Conservation (phyloP, 768 basidiomycete genomes). For the Rhodotorula sphaerocarpa region DNA sequence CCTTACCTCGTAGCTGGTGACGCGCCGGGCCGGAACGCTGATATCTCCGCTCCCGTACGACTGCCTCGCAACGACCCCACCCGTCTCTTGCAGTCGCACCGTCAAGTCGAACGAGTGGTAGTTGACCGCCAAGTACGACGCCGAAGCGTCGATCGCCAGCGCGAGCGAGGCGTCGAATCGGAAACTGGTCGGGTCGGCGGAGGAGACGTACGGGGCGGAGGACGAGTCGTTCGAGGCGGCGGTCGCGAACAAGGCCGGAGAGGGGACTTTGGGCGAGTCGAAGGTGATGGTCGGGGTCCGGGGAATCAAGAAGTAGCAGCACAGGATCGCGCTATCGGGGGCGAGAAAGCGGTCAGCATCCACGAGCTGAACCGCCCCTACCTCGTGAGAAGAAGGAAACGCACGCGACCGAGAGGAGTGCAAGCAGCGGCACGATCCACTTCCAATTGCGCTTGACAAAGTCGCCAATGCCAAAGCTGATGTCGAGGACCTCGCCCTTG, state of each 20-base stretch:
- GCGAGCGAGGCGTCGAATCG: not conserved
- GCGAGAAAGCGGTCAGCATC: too few relatives aligned
- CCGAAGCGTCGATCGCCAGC: constrained; percentile 13
- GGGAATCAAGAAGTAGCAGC: constrained; percentile 24
- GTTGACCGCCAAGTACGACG: constrained; percentile 21
- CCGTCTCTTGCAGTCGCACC: constrained; percentile 20
- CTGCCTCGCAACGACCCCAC: constrained; percentile 2
- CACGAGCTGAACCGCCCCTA: too few relatives aligned
- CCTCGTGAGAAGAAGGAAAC: not conserved
- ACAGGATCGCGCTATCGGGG: constrained; percentile 9
- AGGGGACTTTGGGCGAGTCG: constrained; percentile 11
- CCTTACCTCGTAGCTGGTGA: constrained; percentile 18
- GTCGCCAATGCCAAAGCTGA: not conserved
- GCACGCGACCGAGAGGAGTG: constrained; percentile 13
- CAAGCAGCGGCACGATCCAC: constrained; percentile 1
- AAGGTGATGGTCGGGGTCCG: constrained; percentile 23
- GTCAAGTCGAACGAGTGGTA: constrained; percentile 22
- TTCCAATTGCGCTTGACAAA: constrained; percentile 10
- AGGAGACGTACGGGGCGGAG: constrained; percentile 22
- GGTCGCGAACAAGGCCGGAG: constrained; percentile 2
- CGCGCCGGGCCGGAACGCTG: constrained; percentile 5
- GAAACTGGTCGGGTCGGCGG: constrained; percentile 18
- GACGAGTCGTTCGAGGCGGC: not conserved
- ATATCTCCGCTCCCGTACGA: constrained; percentile 18
- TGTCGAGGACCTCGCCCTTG: not conserved